Base-by-base conservation (phyloP, 306 rosid genomes). In the Lathyrus aphaca region DNA sequence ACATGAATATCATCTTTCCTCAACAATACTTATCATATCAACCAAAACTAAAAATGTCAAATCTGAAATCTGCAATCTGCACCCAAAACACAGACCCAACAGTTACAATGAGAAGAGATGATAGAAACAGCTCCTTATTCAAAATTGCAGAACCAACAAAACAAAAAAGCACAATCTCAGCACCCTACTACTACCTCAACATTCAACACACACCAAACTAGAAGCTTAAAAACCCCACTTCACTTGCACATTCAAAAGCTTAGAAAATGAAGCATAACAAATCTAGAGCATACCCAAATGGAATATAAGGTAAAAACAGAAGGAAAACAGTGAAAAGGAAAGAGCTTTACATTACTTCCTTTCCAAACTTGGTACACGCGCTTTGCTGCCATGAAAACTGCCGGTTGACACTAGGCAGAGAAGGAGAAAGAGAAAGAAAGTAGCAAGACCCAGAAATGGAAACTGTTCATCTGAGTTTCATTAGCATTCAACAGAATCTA, bases 361-460 rank as follows among this genome's bases (percentile, higher is more conserved):
- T 85, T 88, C 96, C 98, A 92, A 74, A 81, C 88, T 88, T 92
- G 87, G 82, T 88, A 86, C 57, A 89, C 96, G 87, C 96, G 98
- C 91, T 82, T 86, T 11, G 95, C 82, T 29, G 95, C 95, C 96
- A 92, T 92, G 84, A 73, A 79, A 38, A 63, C 57, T 32, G 4
- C 68, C 11, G 63, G 15, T 44, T 40, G 63, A 53, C 40, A 71
- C 86, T 86, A 76, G 27, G 74, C 67, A 59, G 65, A 79, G 44
- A 75, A 30, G 50, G 84, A 63, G 44, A 75, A 48, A 55, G 85
- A 59, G 11, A 39, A 9, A 39, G 14, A 11, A 53, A 60, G 42
- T 35, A 35, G 64, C 42, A 79, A 85, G 53, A 82, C 75, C 49
- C 73, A 60, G 60, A 88, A 77, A 48, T 79, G 69, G 40, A 37